phyloP scores from a whole-genome alignment of 352 stramenopile genomes.

The Pseudoperonospora humuli region DNA sequence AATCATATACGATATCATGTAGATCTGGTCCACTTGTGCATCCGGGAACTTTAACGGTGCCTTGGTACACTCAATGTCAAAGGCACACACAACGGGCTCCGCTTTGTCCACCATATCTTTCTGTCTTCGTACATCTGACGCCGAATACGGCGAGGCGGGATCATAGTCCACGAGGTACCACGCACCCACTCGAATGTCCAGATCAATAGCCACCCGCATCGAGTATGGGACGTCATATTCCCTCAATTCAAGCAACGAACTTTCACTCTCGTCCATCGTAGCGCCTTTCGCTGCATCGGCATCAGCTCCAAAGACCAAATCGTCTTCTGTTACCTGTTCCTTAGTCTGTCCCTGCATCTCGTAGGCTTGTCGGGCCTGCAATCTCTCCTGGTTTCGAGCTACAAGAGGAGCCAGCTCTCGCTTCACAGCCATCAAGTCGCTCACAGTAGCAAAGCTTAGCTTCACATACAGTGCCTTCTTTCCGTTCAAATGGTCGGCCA shows the following conservation, averaged over 20 bases:
- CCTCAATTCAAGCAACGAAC: conserved; percentile 85
- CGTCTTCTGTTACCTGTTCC: conserved; percentile 37
- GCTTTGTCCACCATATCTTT: conserved; percentile 90
- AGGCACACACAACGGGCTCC: conserved; percentile 93
- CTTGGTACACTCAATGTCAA: conserved; percentile 99
- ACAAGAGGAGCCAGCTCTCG: conserved; percentile 52
- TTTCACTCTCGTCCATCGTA: conserved; percentile 57
- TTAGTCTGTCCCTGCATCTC: conserved; percentile 40
- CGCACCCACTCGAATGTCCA: conserved; percentile 92
- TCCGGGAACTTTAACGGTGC: conserved; percentile 98
- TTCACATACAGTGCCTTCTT: conserved; percentile 85
- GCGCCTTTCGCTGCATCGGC: conserved; percentile 7
- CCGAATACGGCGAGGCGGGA: conserved; percentile 42
- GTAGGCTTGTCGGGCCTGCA: conserved; percentile 60
- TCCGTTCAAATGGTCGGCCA: conserved; percentile 85
- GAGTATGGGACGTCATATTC: conserved; percentile 99
- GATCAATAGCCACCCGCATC: conserved; percentile 93
- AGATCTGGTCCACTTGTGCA: conserved; percentile 90
- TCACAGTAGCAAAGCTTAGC: conserved; percentile 83
- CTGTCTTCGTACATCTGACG: conserved; percentile 41
- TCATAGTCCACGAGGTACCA: conserved; percentile 95
- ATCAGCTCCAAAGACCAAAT: conserved; percentile 28
- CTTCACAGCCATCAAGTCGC: conserved; percentile 63
- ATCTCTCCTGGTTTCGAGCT: conserved; percentile 53
- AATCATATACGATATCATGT: conserved; percentile 99